Percentiles rank a stretch among this genome's conserved stretches.
phyloP scores from a whole-genome alignment of 1,284 basidiomycete genomes.

The Papiliotrema nemorosa region DNA sequence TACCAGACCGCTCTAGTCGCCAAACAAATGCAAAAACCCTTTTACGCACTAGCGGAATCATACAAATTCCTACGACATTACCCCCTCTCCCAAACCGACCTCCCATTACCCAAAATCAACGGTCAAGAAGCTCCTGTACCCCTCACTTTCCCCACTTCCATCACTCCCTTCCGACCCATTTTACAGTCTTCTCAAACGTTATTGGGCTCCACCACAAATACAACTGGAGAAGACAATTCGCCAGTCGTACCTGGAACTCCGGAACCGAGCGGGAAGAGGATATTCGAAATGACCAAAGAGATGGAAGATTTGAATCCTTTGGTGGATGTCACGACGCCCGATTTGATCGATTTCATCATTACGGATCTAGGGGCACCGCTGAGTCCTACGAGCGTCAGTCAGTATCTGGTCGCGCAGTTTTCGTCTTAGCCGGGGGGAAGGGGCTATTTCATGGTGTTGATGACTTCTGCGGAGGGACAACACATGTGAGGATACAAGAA shows the following conservation, averaged over 20 bases:
- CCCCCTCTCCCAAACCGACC: conserved; percentile 92
- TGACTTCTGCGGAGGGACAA: too few relatives aligned
- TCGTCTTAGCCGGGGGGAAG: too few relatives aligned
- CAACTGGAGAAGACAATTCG: background rate
- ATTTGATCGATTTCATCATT: conserved; percentile 50
- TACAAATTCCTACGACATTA: conserved; percentile 98
- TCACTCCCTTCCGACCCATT: conserved; percentile 8
- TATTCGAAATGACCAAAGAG: conserved; percentile 45
- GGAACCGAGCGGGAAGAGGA: background rate
- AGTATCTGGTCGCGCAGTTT: conserved; percentile 50
- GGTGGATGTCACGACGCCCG: conserved; percentile 52
- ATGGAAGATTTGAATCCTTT: conserved; percentile 50
- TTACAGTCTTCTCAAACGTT: background rate
- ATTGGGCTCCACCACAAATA: background rate
- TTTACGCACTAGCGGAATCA: conserved; percentile 94
- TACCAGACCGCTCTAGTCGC: conserved; percentile 96
- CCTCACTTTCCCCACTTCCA: conserved; percentile 22
- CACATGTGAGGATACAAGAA: too few relatives aligned
- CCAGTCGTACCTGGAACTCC: background rate
- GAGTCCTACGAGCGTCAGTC: conserved; percentile 46
- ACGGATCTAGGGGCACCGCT: conserved; percentile 48
- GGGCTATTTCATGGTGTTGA: too few relatives aligned
- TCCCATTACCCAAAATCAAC: conserved; percentile 56
- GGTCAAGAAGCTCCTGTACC: conserved; percentile 13
- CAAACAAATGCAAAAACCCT: conserved; percentile 88